phyloP scores from a whole-genome alignment of 129 eudicot species.

The Arctium minus region DNA sequence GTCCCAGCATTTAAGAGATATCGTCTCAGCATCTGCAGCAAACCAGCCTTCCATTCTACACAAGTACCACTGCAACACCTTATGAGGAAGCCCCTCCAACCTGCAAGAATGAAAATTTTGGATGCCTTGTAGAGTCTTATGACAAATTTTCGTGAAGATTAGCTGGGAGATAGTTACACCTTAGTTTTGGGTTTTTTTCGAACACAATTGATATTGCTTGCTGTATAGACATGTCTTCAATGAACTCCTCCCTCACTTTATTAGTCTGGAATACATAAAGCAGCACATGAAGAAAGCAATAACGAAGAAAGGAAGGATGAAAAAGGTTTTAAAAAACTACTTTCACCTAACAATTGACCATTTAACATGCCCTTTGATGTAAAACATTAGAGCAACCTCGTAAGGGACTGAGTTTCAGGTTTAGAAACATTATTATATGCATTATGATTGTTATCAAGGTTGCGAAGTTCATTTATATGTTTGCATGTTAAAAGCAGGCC shows the following conservation, averaged over 20 bases:
- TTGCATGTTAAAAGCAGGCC: background rate
- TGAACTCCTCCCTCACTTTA: conserved; percentile 59
- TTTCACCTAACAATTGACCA: background rate
- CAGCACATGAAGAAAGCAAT: conserved; percentile 6
- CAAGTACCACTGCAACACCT: conserved; percentile 98
- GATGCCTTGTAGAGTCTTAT: background rate
- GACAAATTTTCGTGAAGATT: background rate
- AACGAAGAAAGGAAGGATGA: background rate
- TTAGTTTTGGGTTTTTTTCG: conserved; percentile 78
- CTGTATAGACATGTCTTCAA: conserved; percentile 77
- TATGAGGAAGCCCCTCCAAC: conserved; percentile 82
- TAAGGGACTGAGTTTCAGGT: background rate
- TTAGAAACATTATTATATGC: background rate
- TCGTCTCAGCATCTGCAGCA: conserved; percentile 98
- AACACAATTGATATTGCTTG: conserved; percentile 79
- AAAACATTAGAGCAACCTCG: background rate
- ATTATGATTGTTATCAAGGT: background rate
- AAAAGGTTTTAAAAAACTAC: background rate
- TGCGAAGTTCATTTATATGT: background rate
- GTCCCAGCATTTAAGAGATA: conserved; percentile 92
- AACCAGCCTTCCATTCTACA: conserved; percentile 99
- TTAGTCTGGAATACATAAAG: conserved; percentile 51
- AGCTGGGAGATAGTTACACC: conserved; percentile 35
- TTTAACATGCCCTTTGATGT: background rate
- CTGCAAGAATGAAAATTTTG: conserved; percentile 20